Conservation (phyloP, 2,329 filamentous ascomycete species). For the Monilinia fructigena region DNA sequence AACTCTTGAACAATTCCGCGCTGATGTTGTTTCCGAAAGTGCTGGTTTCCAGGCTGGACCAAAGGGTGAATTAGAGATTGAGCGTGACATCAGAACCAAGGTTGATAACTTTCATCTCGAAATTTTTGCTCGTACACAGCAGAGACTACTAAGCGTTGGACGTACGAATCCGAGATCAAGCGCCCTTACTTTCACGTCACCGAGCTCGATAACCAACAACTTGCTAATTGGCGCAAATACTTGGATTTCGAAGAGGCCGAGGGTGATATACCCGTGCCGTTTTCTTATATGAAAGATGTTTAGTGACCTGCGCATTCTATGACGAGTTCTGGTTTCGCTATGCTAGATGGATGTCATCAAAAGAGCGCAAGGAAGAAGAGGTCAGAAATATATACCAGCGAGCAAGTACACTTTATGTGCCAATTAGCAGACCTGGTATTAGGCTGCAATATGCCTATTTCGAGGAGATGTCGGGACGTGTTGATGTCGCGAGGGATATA, state of each 20-base stretch:
- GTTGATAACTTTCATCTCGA: slow-evolving; percentile 81
- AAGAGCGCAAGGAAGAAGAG: slow-evolving; percentile 80
- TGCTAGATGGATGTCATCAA: slow-evolving; percentile 85
- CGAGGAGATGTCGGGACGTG: slow-evolving; percentile 78
- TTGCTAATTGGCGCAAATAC: slow-evolving; percentile 93
- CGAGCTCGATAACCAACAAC: slow-evolving; percentile 79
- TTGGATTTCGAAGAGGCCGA: slow-evolving; percentile 92
- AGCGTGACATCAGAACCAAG: slow-evolving; percentile 76
- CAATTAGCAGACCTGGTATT: slow-evolving; percentile 79
- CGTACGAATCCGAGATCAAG: slow-evolving; percentile 91
- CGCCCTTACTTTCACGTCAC: slow-evolving; percentile 96
- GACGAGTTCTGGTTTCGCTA: slow-evolving; percentile 99
- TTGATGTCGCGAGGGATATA: slow-evolving; percentile 79
- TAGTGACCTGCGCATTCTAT: slow-evolving; percentile 91
- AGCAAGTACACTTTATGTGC: slow-evolving; percentile 80
- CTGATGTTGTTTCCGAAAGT: slow-evolving; percentile 69
- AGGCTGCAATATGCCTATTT: slow-evolving; percentile 92
- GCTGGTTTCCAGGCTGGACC: slow-evolving; percentile 51
- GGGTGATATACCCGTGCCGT: slow-evolving; percentile 72
- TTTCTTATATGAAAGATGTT: slow-evolving; percentile 89
- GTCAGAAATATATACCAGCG: slow-evolving; percentile 89
- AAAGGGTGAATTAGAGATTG: slow-evolving; percentile 73
- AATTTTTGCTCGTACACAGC: slow-evolving; percentile 77
- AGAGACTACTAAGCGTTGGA: slow-evolving; percentile 91
- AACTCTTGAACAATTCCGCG: slow-evolving; percentile 63